A percentile compares a stretch with the other conserved stretches of the same genome.
Evolutionary conservation across 495 filamentous ascomycete species (phyloP).

Genomic region (Talaromyces trachyspermus): DNA sequence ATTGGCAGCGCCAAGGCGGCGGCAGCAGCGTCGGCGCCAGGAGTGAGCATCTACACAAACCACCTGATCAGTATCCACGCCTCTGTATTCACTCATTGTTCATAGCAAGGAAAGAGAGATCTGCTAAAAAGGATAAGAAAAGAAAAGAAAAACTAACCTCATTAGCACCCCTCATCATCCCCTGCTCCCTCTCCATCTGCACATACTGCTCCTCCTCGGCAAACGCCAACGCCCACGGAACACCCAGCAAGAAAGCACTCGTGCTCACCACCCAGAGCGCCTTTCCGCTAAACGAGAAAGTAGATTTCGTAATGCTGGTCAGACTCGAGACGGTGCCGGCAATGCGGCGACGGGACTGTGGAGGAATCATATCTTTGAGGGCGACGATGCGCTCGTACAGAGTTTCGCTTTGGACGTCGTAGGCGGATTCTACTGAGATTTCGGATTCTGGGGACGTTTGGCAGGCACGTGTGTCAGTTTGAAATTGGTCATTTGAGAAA

Average conservation of each 20-base stretch:
- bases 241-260: slow-evolving; percentile 77
- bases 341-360: slow-evolving; percentile 67
- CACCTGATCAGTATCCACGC: not conserved
- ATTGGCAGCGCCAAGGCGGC: slow-evolving; percentile 16
- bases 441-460: slow-evolving; percentile 53
- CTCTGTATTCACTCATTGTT: not conserved
- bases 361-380: slow-evolving; percentile 86
- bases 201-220: slow-evolving; percentile 91
- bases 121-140: no score
- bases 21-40: slow-evolving; percentile 21
- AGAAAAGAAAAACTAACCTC: slow-evolving; percentile 43
- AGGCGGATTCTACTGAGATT: slow-evolving; percentile 43
- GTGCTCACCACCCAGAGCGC: slow-evolving; percentile 82
- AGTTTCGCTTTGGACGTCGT: slow-evolving; percentile 46
- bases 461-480: slow-evolving; percentile 57
- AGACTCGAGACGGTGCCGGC: slow-evolving; percentile 47
- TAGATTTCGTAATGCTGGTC: slow-evolving; percentile 52
- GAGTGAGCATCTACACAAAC: slow-evolving; percentile 38
- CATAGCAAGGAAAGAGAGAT: not conserved
- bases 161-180: slow-evolving; percentile 80
- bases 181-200: slow-evolving; percentile 95
- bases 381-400: slow-evolving; percentile 75
- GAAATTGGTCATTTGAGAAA: not conserved
- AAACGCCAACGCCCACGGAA: slow-evolving; percentile 87
- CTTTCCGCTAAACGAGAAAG: slow-evolving; percentile 66